Evolutionary conservation across 805 yeast species (phyloP).

Genomic region (Saccharomycopsis fermentans): DNA sequence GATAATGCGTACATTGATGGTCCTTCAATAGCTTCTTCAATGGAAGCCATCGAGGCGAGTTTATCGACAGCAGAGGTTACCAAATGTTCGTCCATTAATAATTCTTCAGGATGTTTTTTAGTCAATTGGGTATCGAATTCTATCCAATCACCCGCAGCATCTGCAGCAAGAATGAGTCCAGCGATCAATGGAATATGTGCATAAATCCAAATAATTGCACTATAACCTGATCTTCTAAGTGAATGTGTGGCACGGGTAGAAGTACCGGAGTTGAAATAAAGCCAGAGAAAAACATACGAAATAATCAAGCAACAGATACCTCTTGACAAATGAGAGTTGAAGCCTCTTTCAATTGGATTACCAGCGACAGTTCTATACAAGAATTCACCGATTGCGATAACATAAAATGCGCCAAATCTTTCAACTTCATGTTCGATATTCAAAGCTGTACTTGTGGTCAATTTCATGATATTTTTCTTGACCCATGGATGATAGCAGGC

Average conservation of each 20-base stretch:
- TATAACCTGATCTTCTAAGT: conserved; percentile 34
- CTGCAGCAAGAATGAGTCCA: conserved; percentile 44
- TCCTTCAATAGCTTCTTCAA: conserved; percentile 25
- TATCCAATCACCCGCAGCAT: conserved; percentile 44
- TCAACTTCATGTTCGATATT: conserved; percentile 63
- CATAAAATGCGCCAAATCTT: conserved; percentile 44
- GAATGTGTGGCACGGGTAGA: conserved; percentile 41
- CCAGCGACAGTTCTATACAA: conserved; percentile 42
- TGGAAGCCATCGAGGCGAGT: background rate
- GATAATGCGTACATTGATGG: conserved; percentile 32
- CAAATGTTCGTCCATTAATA: background rate
- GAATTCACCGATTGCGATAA: conserved; percentile 60
- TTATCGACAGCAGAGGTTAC: background rate
- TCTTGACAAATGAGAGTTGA: conserved; percentile 34
- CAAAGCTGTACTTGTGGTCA: conserved; percentile 46
- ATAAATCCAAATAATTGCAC: conserved; percentile 39
- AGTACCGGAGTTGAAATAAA: conserved; percentile 48
- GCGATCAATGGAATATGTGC: conserved; percentile 44
- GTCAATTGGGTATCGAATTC: conserved; percentile 24
- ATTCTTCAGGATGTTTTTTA: conserved; percentile 7
- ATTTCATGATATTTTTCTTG: conserved; percentile 30
- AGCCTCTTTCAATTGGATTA: conserved; percentile 38
- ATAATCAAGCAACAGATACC: conserved; percentile 38
- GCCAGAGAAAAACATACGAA: conserved; percentile 40
- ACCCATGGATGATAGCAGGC: conserved; percentile 37